Percentiles rank a stretch among this genome's conserved stretches.
phyloP scores from a whole-genome alignment of 2,329 filamentous ascomycete genomes.

The Paramyrothecium roridum region DNA sequence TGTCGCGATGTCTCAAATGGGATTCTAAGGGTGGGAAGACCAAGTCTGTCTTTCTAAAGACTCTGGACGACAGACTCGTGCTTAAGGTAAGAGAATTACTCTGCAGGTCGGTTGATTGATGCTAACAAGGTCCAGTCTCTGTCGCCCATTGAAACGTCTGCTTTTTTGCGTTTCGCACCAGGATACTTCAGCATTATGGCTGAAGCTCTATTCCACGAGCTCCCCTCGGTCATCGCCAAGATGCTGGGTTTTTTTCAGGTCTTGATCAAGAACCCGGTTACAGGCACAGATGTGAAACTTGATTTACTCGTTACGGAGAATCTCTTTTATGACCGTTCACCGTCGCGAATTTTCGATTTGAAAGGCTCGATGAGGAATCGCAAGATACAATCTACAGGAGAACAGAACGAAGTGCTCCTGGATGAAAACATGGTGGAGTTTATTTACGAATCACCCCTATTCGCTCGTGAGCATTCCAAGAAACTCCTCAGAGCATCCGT shows the following conservation, averaged over 20 bases:
- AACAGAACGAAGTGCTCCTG: conserved; percentile 91
- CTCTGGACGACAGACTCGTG: conserved; percentile 88
- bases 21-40: conserved; percentile 98
- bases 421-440: conserved; percentile 99
- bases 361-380: conserved; percentile 99
- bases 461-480: conserved; percentile 93
- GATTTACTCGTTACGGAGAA: conserved; percentile 97
- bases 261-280: conserved; percentile 90
- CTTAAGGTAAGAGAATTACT: conserved; percentile 56
- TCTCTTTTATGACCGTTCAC: conserved; percentile 89
- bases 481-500: conserved; percentile 88
- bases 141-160: conserved; percentile 85
- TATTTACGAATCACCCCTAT: conserved; percentile 95
- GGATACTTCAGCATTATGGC: conserved; percentile 98
- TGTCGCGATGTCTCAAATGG: conserved; percentile 95
- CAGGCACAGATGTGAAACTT: conserved; percentile 89
- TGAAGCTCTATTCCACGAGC: conserved; percentile 88
- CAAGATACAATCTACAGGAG: conserved; percentile 92
- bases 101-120: neutral
- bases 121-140: conserved; percentile 58
- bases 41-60: conserved; percentile 96
- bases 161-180: conserved; percentile 92
- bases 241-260: conserved; percentile 99
- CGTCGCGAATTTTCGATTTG: conserved; percentile 88
- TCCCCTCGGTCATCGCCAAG: conserved; percentile 96